These are phyloP conservation scores for Lachnellula cervina DNA, from an alignment of 2,329 filamentous ascomycete genomes.

Conservation along the genomic window DNA sequence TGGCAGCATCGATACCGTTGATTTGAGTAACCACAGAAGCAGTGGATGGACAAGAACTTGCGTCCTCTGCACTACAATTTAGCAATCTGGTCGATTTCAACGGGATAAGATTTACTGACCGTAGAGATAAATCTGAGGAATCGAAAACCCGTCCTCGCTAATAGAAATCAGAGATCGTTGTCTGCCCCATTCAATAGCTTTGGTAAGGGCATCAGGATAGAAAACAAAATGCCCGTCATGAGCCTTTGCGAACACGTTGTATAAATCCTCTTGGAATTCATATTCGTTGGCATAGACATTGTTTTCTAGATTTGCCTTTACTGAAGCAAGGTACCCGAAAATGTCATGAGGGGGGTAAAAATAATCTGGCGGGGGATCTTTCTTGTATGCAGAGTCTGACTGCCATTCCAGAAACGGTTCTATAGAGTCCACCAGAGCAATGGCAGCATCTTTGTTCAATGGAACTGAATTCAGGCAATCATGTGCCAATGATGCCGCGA, in stretches of 20 bases:
- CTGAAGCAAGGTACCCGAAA: constrained; percentile 39
- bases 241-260: constrained; percentile 46
- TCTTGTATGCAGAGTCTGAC: constrained; percentile 33
- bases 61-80: constrained; percentile 32
- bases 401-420: constrained; percentile 30
- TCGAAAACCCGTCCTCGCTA: constrained; percentile 52
- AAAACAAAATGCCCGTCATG: constrained; percentile 63
- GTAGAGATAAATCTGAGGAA: constrained; percentile 54
- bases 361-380: constrained; percentile 48
- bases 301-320: constrained; percentile 38
- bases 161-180: constrained; percentile 52
- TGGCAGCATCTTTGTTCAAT: constrained; percentile 22
- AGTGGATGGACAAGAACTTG: constrained; percentile 37
- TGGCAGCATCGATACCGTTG: constrained; percentile 50
- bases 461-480: constrained; percentile 30
- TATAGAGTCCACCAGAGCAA: constrained; percentile 23
- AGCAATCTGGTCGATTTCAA: no score
- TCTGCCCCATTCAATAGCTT: constrained; percentile 47
- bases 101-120: constrained; percentile 26
- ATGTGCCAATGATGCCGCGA: constrained; percentile 26
- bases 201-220: constrained; percentile 46
- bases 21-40: constrained; percentile 49
- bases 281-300: constrained; percentile 48
- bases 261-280: constrained; percentile 51
- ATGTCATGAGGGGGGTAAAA: constrained; percentile 45